Base-by-base conservation (phyloP, 176 grass and related monocot species). In the Carex littledalei region DNA sequence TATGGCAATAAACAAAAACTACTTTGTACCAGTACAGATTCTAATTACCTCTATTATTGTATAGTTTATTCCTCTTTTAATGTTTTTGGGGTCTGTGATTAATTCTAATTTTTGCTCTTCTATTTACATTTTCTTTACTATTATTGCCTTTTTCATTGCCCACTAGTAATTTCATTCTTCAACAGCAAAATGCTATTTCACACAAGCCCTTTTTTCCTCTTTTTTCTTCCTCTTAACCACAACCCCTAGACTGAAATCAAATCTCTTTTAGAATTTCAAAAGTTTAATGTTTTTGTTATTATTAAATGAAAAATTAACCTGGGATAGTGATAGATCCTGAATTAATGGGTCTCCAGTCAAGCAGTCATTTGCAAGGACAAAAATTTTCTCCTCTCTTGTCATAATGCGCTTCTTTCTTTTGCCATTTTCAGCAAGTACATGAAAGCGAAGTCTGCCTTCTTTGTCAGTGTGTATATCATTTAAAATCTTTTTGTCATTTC, bases 351-450 rank as follows among this genome's bases (percentile, higher is more conserved):
- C 89, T 63, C 95, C 95, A 81, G 93, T 94, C 82, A 98, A 93
- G 85, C 82, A 91, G 78, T 98, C 95, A 92, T 94, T 98, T 88
- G 77, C 83, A 31, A 98, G 77, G 45, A 98, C 76, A 86, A 94
- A 98, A 84, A 98, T 90, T 87, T 98, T 98, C 35, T 98, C 95
- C 84, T 98, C 95, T 92, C 93, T 90, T 71, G 88, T 94, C 77
- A 91, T 90, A 60, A 98, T 92, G 62, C 95, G 91, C 65, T 98
- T 95, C 86, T 98, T 98, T 80, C 63, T 85, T 86, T 98, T 94
- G 62, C 93, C 91, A 86, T 94, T 94, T 59, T 37, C 93, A 68
- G 58, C 82, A 63, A 94, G 63, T 60, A 98, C 90, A 91, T 98
- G 95, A 81, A 92, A 94, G 20, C 60, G 84, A 62, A 98, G 85